Percentiles rank a stretch among this genome's conserved stretches.
Conservation (phyloP, 1,284 basidiomycete genomes). For the Fistulinella cinereoalba region DNA sequence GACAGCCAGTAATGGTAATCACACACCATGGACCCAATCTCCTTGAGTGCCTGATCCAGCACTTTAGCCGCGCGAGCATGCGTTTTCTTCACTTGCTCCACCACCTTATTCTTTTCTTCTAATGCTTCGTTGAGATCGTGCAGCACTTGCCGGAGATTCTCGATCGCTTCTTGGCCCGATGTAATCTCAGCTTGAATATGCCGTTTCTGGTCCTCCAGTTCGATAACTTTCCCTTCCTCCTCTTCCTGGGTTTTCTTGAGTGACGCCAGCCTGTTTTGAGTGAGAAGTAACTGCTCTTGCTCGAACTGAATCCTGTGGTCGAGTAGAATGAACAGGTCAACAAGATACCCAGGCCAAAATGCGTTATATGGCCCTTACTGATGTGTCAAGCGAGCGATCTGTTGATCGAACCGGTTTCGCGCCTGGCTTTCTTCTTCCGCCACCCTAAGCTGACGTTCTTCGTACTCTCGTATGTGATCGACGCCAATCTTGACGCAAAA, state of each 20-base stretch:
- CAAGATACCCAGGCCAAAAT: constrained; percentile 3
- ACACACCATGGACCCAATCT: constrained; percentile 74
- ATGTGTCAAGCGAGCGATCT: constrained; percentile 84
- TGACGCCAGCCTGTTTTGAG: constrained; percentile 60
- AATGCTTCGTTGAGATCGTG: constrained; percentile 58
- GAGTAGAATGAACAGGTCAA: constrained; percentile 1
- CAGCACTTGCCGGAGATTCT: constrained; percentile 59
- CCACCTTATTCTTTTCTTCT: constrained; percentile 64
- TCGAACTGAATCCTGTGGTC: constrained; percentile 71
- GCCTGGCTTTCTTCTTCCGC: constrained; percentile 87
- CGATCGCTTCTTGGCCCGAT: constrained; percentile 59
- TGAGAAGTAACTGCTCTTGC: constrained; percentile 63
- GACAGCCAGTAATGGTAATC: neutral
- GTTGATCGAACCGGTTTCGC: constrained; percentile 79
- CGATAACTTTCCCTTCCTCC: constrained; percentile 57
- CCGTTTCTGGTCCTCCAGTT: constrained; percentile 57
- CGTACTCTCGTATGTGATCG: constrained; percentile 88
- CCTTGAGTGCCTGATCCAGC: constrained; percentile 86
- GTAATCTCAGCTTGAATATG: constrained; percentile 64
- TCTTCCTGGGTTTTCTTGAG: constrained; percentile 54
- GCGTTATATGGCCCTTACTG: constrained; percentile 64
- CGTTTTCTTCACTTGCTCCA: constrained; percentile 78
- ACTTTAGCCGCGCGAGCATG: constrained; percentile 68
- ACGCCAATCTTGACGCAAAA: constrained; percentile 88
- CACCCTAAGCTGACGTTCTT: constrained; percentile 86